phyloP scores from a whole-genome alignment of 768 basidiomycete species.

The Auricularia heimuer region DNA sequence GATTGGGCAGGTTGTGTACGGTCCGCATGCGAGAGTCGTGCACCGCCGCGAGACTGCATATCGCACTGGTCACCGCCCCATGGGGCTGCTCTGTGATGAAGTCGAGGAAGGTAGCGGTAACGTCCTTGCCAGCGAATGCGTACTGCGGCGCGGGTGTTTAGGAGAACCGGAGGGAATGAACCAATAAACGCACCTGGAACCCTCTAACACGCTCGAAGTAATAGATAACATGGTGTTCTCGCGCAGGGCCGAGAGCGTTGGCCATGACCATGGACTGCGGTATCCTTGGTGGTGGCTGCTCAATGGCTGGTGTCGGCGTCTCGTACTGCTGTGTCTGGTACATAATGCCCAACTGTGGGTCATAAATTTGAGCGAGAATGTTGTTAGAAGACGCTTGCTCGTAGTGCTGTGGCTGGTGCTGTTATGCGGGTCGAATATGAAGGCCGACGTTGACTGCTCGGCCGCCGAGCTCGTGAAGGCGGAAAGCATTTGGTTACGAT shows the following conservation, averaged over 20 bases:
- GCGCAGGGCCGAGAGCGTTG: constrained; percentile 22
- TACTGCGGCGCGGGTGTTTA: constrained; percentile 31
- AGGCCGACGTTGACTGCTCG: no score
- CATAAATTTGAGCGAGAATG: background rate
- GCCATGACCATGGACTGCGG: background rate
- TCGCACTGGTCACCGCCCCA: constrained; percentile 61
- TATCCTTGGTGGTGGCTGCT: background rate
- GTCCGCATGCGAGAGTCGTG: constrained; percentile 56
- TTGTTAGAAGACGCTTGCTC: background rate
- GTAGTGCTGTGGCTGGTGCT: background rate
- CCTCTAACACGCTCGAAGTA: constrained; percentile 67
- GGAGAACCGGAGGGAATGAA: background rate
- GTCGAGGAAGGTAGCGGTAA: constrained; percentile 55
- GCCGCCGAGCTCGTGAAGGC: no score
- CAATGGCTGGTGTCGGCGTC: background rate
- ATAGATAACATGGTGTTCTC: constrained; percentile 52
- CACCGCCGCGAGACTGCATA: constrained; percentile 66
- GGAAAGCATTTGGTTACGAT: background rate
- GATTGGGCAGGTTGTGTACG: constrained; percentile 46
- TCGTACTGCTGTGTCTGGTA: background rate
- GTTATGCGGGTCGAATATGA: no score
- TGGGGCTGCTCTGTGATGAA: constrained; percentile 55
- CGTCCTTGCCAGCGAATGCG: constrained; percentile 50
- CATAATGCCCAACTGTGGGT: background rate
- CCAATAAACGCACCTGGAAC: constrained; percentile 16